These are phyloP conservation scores for Malus asiatica DNA, from an alignment of 306 rosid species.

Conservation along the genomic window DNA sequence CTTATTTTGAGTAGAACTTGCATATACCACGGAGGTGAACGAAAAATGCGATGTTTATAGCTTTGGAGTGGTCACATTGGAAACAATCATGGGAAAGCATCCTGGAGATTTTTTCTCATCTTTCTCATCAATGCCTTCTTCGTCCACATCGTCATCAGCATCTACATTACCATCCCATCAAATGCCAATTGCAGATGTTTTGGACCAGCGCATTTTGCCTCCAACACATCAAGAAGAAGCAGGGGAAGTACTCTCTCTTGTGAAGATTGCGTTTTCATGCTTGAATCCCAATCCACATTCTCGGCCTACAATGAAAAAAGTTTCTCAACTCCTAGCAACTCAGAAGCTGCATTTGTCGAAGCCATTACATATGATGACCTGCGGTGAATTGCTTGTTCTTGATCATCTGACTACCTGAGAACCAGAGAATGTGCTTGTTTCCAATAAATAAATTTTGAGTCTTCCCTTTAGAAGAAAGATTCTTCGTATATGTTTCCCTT, in stretches of 20 bases:
- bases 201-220: conserved; percentile 4
- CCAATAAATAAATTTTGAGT: background rate
- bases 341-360: background rate
- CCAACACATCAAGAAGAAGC: background rate
- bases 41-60: conserved; percentile 3
- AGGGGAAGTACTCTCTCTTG: background rate
- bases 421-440: background rate
- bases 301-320: conserved; percentile 3
- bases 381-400: background rate
- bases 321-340: background rate
- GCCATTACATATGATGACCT: background rate
- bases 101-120: background rate
- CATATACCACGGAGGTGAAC: background rate
- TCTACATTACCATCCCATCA: background rate
- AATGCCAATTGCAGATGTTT: background rate
- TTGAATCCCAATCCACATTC: background rate
- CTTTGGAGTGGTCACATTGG: conserved; percentile 5
- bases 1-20: too few relatives aligned
- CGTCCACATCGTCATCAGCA: fast-evolving
- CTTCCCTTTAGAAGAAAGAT: too few relatives aligned
- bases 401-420: background rate
- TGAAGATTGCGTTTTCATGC: background rate
- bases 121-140: background rate
- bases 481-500: background rate
- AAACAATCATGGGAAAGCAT: conserved; percentile 6